A percentile compares a stretch with the other conserved stretches of the same genome.
phyloP scores from a whole-genome alignment of 139 green algal species.

The Pleodorina starrii region DNA sequence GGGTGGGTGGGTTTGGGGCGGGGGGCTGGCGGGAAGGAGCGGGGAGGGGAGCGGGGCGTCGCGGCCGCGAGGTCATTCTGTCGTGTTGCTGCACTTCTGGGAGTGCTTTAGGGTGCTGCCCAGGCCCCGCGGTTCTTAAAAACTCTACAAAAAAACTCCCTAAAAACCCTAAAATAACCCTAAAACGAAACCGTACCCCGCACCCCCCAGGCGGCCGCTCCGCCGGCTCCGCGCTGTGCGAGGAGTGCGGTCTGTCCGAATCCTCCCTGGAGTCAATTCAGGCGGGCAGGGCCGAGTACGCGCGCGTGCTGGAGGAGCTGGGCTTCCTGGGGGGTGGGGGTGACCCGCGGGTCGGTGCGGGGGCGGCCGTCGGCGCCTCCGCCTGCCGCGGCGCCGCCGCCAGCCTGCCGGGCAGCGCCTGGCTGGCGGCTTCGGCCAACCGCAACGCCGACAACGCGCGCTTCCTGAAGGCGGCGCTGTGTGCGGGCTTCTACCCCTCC shows the following conservation, averaged over 20 bases:
- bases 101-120: too few species aligned
- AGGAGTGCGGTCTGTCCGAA: constrained; percentile 68
- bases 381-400: background rate
- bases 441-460: constrained; percentile 67
- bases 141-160: background rate
- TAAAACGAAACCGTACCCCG: background rate
- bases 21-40: too few species aligned
- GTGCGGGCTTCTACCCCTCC: constrained; percentile 93
- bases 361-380: background rate
- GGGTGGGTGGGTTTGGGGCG: background rate
- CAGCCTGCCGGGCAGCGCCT: constrained; percentile 24
- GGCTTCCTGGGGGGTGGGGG: constrained; percentile 70
- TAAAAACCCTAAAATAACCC: background rate
- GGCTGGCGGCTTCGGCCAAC: constrained; percentile 38
- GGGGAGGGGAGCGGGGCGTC: too few species aligned
- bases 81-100: too few species aligned
- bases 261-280: constrained; percentile 79
- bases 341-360: background rate
- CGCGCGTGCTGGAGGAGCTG: constrained; percentile 77
- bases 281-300: constrained; percentile 79
- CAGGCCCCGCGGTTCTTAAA: background rate
- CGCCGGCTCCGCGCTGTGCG: constrained; percentile 53
- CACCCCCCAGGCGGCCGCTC: constrained; percentile 40
- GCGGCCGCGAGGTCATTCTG: too few species aligned
- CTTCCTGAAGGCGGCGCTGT: constrained; percentile 76